phyloP scores from a whole-genome alignment of 1,139 yeast genomes.

The Candida mesenterica region DNA sequence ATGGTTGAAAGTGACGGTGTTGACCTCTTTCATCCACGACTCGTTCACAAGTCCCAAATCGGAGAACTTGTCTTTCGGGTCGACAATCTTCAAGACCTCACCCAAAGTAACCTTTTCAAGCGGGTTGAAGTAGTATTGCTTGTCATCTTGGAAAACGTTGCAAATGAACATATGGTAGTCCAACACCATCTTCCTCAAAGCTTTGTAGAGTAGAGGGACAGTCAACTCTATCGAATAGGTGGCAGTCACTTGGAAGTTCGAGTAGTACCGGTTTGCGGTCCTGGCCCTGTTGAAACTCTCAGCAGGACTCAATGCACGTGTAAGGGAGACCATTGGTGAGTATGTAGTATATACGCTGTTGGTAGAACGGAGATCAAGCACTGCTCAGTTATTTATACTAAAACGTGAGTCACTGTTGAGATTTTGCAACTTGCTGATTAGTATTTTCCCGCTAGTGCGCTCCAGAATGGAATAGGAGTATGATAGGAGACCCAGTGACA shows the following conservation, averaged over 20 bases:
- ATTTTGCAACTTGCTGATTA: neutral
- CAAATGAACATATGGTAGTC: constrained; percentile 37
- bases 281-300: constrained; percentile 40
- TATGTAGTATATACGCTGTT: too few species aligned
- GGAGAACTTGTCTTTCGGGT: constrained; percentile 10
- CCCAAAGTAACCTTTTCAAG: constrained; percentile 20
- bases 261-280: constrained; percentile 28
- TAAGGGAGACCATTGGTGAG: constrained; percentile 5
- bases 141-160: constrained; percentile 26
- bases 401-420: neutral
- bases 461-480: too few species aligned
- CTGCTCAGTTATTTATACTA: too few species aligned
- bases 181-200: constrained; percentile 31
- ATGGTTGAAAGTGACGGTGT: constrained; percentile 23
- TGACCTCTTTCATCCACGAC: constrained; percentile 26
- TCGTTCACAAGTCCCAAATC: constrained; percentile 25
- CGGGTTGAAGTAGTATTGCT: constrained; percentile 21
- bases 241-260: constrained; percentile 36
- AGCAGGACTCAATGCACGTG: constrained; percentile 28
- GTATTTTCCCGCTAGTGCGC: too few species aligned
- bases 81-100: constrained; percentile 24
- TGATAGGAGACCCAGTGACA: too few species aligned
- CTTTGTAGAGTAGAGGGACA: constrained; percentile 19
- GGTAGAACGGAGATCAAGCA: neutral
- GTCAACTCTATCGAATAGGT: constrained; percentile 28